A percentile compares a stretch with the other conserved stretches of the same genome.
These are phyloP conservation scores for Trichoderma guizhouense DNA, from an alignment of 2,329 filamentous ascomycete genomes.

Conservation along the genomic window DNA sequence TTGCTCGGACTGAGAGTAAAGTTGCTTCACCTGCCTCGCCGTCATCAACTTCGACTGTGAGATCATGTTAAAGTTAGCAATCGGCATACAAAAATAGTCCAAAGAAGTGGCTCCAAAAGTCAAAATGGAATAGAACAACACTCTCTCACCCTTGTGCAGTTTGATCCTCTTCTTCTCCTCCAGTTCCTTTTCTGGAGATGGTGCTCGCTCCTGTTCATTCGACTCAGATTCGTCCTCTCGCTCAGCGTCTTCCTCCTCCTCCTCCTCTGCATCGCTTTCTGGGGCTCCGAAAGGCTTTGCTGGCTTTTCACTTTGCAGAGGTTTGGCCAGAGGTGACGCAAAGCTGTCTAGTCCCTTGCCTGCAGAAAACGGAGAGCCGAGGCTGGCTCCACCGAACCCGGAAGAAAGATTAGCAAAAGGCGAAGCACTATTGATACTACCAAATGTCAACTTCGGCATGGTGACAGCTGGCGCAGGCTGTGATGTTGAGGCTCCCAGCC, in stretches of 20 bases:
- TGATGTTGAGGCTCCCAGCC: conserved; percentile 21
- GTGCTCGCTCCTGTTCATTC: conserved; percentile 45
- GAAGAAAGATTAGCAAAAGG: conserved; percentile 47
- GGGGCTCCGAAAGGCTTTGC: conserved; percentile 75
- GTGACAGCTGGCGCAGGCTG: conserved; percentile 28
- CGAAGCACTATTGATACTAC: conserved; percentile 39
- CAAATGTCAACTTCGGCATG: conserved; percentile 49
- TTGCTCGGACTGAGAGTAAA: conserved; percentile 71
- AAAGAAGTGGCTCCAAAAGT: neutral
- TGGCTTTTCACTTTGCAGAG: conserved; percentile 56
- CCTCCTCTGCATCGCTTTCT: conserved; percentile 59
- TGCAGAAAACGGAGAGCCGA: conserved; percentile 38
- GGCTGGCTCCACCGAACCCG: conserved; percentile 48
- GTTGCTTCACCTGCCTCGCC: conserved; percentile 82
- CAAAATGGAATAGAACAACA: neutral
- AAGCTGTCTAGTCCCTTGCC: conserved; percentile 61
- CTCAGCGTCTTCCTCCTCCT: conserved; percentile 36
- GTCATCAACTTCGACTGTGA: conserved; percentile 67
- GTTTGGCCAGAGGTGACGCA: conserved; percentile 55
- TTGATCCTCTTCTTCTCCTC: conserved; percentile 64
- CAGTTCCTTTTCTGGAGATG: conserved; percentile 51
- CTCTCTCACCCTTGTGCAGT: conserved; percentile 64
- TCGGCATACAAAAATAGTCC: neutral
- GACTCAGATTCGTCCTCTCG: conserved; percentile 41
- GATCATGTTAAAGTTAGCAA: conserved; percentile 25